Evolutionary conservation across 1,284 basidiomycete genomes (phyloP).

Genomic region (Megacollybia platyphylla): DNA sequence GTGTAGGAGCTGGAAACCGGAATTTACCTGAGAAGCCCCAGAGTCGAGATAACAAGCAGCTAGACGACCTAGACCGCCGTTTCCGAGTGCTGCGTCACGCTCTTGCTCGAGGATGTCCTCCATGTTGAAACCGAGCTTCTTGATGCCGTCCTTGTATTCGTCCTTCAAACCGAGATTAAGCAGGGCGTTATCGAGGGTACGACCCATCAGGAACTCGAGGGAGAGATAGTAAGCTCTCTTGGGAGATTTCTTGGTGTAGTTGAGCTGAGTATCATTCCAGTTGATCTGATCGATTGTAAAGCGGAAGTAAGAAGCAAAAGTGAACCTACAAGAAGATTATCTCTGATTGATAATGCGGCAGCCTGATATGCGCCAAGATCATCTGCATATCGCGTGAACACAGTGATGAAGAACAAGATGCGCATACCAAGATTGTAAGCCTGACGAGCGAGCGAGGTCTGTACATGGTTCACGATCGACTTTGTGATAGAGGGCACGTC

Average conservation of each 20-base stretch:
- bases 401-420: not conserved
- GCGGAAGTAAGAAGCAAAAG: conserved; percentile 1
- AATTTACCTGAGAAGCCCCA: conserved; percentile 60
- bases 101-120: conserved; percentile 81
- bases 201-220: conserved; percentile 85
- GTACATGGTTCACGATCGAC: conserved; percentile 76
- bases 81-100: conserved; percentile 83
- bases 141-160: conserved; percentile 54
- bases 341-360: conserved; percentile 69
- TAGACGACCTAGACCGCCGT: conserved; percentile 81
- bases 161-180: conserved; percentile 79
- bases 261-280: conserved; percentile 69
- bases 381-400: conserved; percentile 24
- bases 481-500: conserved; percentile 60
- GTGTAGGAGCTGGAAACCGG: not conserved
- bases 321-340: conserved; percentile 62
- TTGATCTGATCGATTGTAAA: conserved; percentile 34
- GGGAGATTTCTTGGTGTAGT: conserved; percentile 58
- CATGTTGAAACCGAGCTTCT: conserved; percentile 74
- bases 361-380: conserved; percentile 74
- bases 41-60: conserved; percentile 91
- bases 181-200: conserved; percentile 81
- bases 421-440: conserved; percentile 62
- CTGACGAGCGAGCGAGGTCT: conserved; percentile 80
- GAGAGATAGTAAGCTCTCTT: conserved; percentile 85